phyloP scores from a whole-genome alignment of 768 basidiomycete species.

The Leccinum barrowsii region DNA sequence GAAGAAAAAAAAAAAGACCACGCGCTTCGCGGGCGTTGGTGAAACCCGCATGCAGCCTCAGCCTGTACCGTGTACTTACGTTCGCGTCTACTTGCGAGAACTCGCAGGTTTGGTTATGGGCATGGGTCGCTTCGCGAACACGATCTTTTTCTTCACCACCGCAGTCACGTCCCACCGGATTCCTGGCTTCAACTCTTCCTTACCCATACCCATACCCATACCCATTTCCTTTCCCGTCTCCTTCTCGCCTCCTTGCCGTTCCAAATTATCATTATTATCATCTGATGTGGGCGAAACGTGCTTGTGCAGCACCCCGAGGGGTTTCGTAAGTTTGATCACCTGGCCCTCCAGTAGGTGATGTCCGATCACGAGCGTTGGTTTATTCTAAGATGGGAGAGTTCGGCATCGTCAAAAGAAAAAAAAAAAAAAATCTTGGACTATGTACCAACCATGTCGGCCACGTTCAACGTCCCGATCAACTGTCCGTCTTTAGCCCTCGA shows the following conservation, averaged over 20 bases:
- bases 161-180: constrained; percentile 61
- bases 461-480: constrained; percentile 71
- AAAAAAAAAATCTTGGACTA: neutral
- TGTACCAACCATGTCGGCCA: constrained; percentile 57
- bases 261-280: neutral
- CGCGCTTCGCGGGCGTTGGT: neutral
- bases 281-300: constrained; percentile 1
- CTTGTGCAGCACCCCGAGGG: constrained; percentile 69
- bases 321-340: constrained; percentile 69
- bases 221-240: neutral
- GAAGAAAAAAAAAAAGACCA: neutral
- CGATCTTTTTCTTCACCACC: constrained; percentile 75
- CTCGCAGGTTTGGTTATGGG: constrained; percentile 46
- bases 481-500: constrained; percentile 58
- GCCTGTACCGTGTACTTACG: no score
- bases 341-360: constrained; percentile 91
- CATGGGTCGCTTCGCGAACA: constrained; percentile 82
- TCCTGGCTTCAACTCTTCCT: neutral
- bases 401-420: neutral
- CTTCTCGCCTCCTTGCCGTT: neutral
- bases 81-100: neutral
- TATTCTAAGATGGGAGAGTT: constrained; percentile 40
- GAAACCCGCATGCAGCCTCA: neutral
- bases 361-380: constrained; percentile 77
- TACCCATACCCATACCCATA: neutral